These are phyloP conservation scores for Otatea glauca DNA, from an alignment of 176 grass and related monocot genomes.

Conservation along the genomic window DNA sequence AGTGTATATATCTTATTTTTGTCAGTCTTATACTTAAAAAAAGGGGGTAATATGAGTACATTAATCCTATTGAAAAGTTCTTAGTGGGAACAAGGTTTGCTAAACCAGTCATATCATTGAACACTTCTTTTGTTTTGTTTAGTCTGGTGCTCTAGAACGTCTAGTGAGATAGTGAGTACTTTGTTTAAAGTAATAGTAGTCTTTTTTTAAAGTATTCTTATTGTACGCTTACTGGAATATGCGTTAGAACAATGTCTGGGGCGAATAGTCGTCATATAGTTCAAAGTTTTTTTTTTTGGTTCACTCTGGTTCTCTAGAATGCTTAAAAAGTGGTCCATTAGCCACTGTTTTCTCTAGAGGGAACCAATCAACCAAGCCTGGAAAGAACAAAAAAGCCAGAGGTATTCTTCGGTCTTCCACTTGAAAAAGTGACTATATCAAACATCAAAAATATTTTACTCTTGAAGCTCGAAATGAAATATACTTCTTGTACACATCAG, in stretches of 20 bases:
- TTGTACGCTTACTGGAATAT: background rate
- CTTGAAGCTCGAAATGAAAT: background rate
- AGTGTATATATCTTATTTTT: background rate
- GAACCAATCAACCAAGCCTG: background rate
- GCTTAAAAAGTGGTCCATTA: background rate
- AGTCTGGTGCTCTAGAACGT: constrained; percentile 21
- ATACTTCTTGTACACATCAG: background rate
- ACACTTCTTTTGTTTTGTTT: background rate
- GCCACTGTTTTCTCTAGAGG: background rate
- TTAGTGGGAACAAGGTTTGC: background rate
- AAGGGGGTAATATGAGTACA: background rate
- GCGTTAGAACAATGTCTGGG: background rate
- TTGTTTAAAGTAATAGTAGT: background rate
- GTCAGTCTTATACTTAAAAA: background rate
- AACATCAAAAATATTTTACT: background rate
- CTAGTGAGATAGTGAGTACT: no score
- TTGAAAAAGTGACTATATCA: background rate
- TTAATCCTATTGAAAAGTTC: background rate
- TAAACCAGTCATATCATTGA: background rate
- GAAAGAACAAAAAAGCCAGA: background rate
- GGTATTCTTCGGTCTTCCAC: background rate
- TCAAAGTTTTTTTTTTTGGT: background rate
- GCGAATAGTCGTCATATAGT: background rate
- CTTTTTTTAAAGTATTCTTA: background rate
- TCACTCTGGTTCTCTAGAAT: background rate